A percentile compares a stretch with the other conserved stretches of the same genome.
Evolutionary conservation across 179 eudicot genomes (phyloP).

Genomic region (Beta corolliflora): DNA sequence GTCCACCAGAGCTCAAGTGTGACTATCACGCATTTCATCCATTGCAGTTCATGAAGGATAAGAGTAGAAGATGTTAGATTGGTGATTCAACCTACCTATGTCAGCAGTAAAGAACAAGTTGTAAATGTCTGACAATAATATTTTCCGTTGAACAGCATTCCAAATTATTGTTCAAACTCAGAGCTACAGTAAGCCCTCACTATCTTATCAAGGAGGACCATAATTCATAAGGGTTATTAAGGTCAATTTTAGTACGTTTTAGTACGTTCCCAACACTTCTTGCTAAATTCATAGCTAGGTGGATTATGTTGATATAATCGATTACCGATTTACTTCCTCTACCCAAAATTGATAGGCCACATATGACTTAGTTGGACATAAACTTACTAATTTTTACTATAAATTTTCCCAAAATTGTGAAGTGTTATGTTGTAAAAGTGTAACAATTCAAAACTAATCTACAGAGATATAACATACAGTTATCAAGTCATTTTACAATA

Average conservation of each 20-base stretch:
- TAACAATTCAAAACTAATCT: no score
- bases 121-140: not conserved
- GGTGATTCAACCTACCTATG: not conserved
- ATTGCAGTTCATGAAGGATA: no score
- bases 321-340: not conserved
- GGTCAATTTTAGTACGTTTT: no score
- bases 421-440: not conserved
- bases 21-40: no score
- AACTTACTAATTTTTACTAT: not conserved
- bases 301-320: not conserved
- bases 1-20: no score
- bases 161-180: not conserved
- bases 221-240: no score
- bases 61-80: not conserved
- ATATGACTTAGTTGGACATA: not conserved
- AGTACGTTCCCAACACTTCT: not conserved
- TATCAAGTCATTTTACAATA: no score
- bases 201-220: not conserved
- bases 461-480: no score
- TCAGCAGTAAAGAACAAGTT: not conserved
- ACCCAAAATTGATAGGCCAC: not conserved
- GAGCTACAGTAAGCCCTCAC: not conserved
- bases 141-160: not conserved
- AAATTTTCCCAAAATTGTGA: not conserved
- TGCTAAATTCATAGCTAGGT: not conserved